These are phyloP conservation scores for Pythium dissotocum DNA, from an alignment of 352 stramenopile genomes.

Conservation along the genomic window DNA sequence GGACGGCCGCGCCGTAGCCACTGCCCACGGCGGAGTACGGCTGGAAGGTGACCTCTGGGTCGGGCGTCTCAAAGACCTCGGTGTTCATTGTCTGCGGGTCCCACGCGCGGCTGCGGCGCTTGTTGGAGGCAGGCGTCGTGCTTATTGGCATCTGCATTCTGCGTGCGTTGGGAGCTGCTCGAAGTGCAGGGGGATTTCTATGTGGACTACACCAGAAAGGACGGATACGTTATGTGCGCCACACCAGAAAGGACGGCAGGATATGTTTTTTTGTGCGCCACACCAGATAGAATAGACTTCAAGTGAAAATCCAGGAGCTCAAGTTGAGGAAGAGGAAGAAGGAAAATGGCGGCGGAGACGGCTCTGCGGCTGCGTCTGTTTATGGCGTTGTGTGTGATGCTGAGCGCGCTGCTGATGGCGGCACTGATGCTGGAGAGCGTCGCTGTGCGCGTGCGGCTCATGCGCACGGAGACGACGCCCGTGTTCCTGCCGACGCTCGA, in stretches of 20 bases:
- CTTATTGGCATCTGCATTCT: background rate
- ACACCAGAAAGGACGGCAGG: conserved; percentile 4
- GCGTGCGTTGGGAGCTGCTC: background rate
- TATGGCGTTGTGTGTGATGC: conserved; percentile 15
- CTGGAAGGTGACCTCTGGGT: conserved; percentile 63
- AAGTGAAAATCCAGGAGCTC: background rate
- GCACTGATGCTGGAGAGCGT: conserved; percentile 20
- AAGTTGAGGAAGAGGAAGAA: background rate
- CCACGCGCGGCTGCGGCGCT: conserved; percentile 30
- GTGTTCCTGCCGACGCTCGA: conserved; percentile 19
- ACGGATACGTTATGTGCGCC: conserved; percentile 3
- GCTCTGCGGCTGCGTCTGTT: conserved; percentile 26
- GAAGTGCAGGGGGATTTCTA: background rate
- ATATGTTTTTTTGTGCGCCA: background rate
- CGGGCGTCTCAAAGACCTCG: conserved; percentile 78
- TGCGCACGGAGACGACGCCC: background rate
- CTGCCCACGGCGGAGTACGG: conserved; percentile 46
- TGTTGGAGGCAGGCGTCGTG: conserved; percentile 1
- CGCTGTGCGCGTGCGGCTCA: background rate
- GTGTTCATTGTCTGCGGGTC: conserved; percentile 46
- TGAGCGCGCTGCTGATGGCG: conserved; percentile 19
- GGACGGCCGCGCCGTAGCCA: conserved; percentile 18
- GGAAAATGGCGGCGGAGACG: conserved; percentile 16
- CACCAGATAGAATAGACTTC: conserved; percentile 12
- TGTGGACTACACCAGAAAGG: conserved; percentile 13